These are phyloP conservation scores for Acorus calamus DNA, from an alignment of 106 monocot genomes.

Conservation along the genomic window DNA sequence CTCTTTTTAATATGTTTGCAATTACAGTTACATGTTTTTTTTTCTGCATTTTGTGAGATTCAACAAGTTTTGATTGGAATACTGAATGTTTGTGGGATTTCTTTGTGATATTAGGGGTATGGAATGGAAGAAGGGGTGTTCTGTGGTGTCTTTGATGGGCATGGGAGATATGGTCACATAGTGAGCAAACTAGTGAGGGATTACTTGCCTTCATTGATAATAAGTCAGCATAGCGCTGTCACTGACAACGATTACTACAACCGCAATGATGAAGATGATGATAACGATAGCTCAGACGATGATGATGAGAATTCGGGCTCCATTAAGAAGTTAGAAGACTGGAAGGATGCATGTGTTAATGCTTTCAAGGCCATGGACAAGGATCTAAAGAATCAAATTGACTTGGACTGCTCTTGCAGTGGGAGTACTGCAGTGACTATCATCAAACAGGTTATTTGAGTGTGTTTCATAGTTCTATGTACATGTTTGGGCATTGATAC, in stretches of 20 bases:
- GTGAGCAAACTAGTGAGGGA: constrained; percentile 74
- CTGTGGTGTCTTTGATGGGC: constrained; percentile 93
- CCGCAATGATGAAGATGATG: neutral
- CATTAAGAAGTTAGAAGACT: constrained; percentile 64
- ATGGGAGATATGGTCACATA: constrained; percentile 71
- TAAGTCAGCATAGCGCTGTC: constrained; percentile 35
- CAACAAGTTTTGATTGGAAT: too few species aligned
- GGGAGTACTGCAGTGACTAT: constrained; percentile 74
- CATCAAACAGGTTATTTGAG: constrained; percentile 52
- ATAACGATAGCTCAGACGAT: constrained; percentile 19
- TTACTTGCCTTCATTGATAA: constrained; percentile 54
- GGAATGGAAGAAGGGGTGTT: constrained; percentile 67
- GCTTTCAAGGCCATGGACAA: constrained; percentile 84
- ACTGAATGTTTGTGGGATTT: neutral
- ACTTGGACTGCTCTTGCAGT: constrained; percentile 55
- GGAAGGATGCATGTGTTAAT: constrained; percentile 65
- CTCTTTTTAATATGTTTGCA: too few species aligned
- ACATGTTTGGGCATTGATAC: too few species aligned
- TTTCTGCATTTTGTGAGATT: too few species aligned
- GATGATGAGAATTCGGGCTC: constrained; percentile 22
- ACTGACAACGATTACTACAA: neutral
- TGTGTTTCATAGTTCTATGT: too few species aligned
- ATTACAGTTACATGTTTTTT: too few species aligned
- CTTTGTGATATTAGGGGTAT: constrained; percentile 35
- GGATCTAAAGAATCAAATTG: constrained; percentile 39